Evolutionary conservation across 208 protist genomes (phyloP), one percentile per base, ranked within the genome.

Genomic region (Acanthamoeba divionensis): DNA sequence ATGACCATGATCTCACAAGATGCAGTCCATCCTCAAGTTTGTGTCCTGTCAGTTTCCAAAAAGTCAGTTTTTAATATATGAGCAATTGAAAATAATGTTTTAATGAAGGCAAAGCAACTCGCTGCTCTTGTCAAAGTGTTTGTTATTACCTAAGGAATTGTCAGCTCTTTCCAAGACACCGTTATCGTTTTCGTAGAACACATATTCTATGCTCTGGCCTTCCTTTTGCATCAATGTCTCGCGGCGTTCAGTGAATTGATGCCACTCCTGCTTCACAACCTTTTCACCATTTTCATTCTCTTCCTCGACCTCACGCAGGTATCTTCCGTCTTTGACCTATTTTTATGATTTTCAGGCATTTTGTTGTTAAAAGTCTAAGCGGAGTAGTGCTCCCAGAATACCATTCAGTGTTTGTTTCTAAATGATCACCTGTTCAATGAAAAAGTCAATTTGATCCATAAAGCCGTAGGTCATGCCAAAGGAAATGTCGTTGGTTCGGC

Each of bases 111-210:
- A n/a, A 24, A 60, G 18, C 52, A 18, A 60, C n/a, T 60, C n/a
- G n/a, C 52, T 60, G 52, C 52, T n/a, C 52, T 24, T 24, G 52
- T 24, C 52, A 18, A 60, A 18, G 18, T 60, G 52, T n/a, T 60
- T 60, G 52, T 60, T 60, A 60, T 18, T 18, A n/a, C 52, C 52
- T 24, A 60, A n/a, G 18, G 18, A 18, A 38, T 85, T 31, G 10
- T 60, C 15, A 8, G 57, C 10, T 8, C 44, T 6, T n/a, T 85
- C 75, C 12, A 85, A 29, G 9, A 85, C 75, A 10, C 75, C 75
- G 47, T 85, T 85, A 13, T 85, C 75, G 75, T 85, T 85, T 36
- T 85, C 75, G 18, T 63, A 85, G 75, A 85, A 85, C 18, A 62
- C 50, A 0, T 38, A 31, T 31, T 36, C 50, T n/a, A 85, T 31